Conservation (phyloP, 306 rosid species). For the Glycine soja region DNA sequence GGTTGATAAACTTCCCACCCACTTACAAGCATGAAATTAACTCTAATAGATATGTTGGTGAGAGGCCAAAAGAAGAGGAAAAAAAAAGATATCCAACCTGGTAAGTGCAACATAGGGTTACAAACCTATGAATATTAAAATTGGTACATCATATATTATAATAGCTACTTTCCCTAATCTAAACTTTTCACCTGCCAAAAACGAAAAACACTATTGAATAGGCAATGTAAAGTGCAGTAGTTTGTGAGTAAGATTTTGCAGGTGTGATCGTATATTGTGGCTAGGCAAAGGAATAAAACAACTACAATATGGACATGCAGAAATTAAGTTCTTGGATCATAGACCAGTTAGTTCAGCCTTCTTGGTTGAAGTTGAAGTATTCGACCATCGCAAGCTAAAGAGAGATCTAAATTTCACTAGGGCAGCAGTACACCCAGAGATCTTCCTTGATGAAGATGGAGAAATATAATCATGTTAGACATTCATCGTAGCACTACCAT, state of each 20-base stretch:
- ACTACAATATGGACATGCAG: slow-evolving; percentile 68
- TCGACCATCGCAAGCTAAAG: slow-evolving; percentile 78
- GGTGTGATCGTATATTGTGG: slow-evolving; percentile 96
- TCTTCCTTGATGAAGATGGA: slow-evolving; percentile 62
- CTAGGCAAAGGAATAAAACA: slow-evolving; percentile 87
- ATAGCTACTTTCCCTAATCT: not conserved
- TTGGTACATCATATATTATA: not conserved
- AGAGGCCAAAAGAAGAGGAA: slow-evolving; percentile 80
- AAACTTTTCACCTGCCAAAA: too few relatives aligned
- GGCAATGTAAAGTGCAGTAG: not conserved
- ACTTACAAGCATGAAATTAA: slow-evolving; percentile 88
- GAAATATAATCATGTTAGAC: slow-evolving; percentile 35
- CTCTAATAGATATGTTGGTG: slow-evolving; percentile 79
- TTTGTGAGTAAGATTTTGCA: slow-evolving; percentile 48
- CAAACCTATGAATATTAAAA: not conserved
- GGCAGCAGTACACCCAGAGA: slow-evolving; percentile 72
- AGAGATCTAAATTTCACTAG: slow-evolving; percentile 71
- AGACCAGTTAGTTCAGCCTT: slow-evolving; percentile 82
- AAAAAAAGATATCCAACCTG: slow-evolving; percentile 96
- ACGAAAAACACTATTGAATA: not conserved
- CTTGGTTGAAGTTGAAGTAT: slow-evolving; percentile 82
- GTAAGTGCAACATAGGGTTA: slow-evolving; percentile 55
- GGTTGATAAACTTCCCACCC: slow-evolving; percentile 81
- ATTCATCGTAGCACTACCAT: slow-evolving; percentile 16
- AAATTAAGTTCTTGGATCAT: slow-evolving; percentile 78